phyloP scores from a whole-genome alignment of 331 rosid genomes.

The Saraca asoca region DNA sequence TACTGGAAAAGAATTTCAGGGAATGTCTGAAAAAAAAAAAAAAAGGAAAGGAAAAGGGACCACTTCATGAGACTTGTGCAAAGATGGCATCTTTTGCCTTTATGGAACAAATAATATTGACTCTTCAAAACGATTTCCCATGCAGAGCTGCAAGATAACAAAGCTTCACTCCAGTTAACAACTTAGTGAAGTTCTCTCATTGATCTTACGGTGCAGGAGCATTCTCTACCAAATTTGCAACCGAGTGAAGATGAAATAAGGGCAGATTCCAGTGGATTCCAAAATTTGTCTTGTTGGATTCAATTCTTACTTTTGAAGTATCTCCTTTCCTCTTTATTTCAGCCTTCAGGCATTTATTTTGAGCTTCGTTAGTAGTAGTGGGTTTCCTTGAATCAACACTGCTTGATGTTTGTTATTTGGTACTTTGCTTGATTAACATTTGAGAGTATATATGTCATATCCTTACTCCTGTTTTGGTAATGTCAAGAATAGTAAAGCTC shows the following conservation, averaged over 20 bases:
- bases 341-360: slow-evolving; percentile 24
- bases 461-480: slow-evolving; percentile 13
- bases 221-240: slow-evolving; percentile 30
- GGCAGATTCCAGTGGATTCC: slow-evolving; percentile 39
- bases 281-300: slow-evolving; percentile 37
- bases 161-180: slow-evolving; percentile 19
- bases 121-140: slow-evolving; percentile 27
- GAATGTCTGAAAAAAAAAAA: neutral
- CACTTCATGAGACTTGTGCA: slow-evolving; percentile 22
- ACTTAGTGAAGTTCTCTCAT: neutral
- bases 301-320: slow-evolving; percentile 25
- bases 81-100: slow-evolving; percentile 37
- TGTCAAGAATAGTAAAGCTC: slow-evolving; percentile 10
- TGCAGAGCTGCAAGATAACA: slow-evolving; percentile 36
- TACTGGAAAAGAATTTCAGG: slow-evolving; percentile 23
- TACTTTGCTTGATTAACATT: slow-evolving; percentile 31
- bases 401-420: slow-evolving; percentile 33
- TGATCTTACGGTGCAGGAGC: slow-evolving; percentile 36
- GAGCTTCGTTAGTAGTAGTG: slow-evolving; percentile 28
- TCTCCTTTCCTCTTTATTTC: slow-evolving; percentile 18
- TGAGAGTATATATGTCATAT: slow-evolving; percentile 31
- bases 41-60: too few relatives aligned
- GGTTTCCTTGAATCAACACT: slow-evolving; percentile 26
- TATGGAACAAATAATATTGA: slow-evolving; percentile 20
- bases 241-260: slow-evolving; percentile 29